Base-by-base conservation (phyloP, 164 flowering plant species). In the Sextonia rubra region DNA sequence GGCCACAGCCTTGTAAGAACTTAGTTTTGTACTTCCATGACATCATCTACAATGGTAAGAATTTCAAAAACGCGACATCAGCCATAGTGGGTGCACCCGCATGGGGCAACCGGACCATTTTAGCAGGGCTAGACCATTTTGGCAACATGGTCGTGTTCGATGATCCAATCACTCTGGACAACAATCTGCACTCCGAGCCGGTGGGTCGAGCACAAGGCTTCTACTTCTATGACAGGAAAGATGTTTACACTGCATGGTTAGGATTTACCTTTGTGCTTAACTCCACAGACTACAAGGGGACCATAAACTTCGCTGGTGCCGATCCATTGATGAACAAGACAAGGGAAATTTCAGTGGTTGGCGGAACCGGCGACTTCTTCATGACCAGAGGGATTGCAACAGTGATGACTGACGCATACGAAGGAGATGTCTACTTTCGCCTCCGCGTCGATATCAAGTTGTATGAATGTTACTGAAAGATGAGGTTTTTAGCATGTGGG, bases 321-420 rank as follows among this genome's bases (percentile, higher is more conserved):
- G 95, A 89, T 58, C 86, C 85, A 9, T 25, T 88, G 78, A 77
- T 87, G 91, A 75, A 86, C 61, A 84, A 84, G 84, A 87, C 91
- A 1, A 83, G 97, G 80, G 92, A 92, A 49, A 60, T 92, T 9
- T 89, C 91, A 0, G 89, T 92, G 15, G 68, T 88, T 5, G 96
- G 94, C 2, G 95, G 95, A 1, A 92, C 95, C 0, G 91, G 97
- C 0, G 92, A 92, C 64, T 92, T 92, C 78, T 85, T 90, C 83
- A 90, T 90, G 97, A 76, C 88, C 7, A 69, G 97, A 47, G 96
- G 96, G 2, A 69, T 90, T 2, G 92, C 91, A 0, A 86, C 88
- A 1, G 18, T 92, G 48, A 67, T 49, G 74, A 90, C 94, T 0
- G 95, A 90, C 77, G 83, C 88, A 0, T 80, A 80, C 44, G 87